Evolutionary conservation across 306 rosid species (phyloP).

Genomic region (Vicia faba): DNA sequence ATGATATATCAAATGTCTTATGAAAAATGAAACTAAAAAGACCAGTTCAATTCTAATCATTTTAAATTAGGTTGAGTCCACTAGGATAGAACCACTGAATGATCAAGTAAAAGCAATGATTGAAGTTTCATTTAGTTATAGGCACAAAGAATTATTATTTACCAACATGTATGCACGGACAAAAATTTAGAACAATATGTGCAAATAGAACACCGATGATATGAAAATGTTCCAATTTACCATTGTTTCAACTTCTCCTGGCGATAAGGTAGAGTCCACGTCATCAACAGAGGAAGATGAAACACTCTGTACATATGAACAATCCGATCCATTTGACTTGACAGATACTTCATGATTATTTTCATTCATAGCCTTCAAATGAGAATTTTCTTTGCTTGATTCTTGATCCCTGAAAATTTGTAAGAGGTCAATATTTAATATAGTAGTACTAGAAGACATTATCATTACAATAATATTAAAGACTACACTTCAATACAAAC

Average conservation of each 20-base stretch:
- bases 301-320: conserved; percentile 42
- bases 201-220: conserved; percentile 22
- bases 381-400: conserved; percentile 39
- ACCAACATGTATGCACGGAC: conserved; percentile 17
- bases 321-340: conserved; percentile 50
- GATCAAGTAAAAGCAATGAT: no score
- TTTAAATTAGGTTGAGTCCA: no score
- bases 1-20: no score
- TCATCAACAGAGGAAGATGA: conserved; percentile 50
- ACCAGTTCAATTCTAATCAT: no score
- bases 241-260: conserved; percentile 46
- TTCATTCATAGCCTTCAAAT: conserved; percentile 36
- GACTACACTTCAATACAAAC: conserved; percentile 39
- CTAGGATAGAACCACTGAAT: no score
- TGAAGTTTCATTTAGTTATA: not conserved
- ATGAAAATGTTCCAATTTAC: conserved; percentile 36
- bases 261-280: conserved; percentile 39
- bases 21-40: no score
- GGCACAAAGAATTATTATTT: conserved; percentile 14
- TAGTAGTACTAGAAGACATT: conserved; percentile 2
- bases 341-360: conserved; percentile 36
- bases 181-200: conserved; percentile 26
- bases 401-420: conserved; percentile 46
- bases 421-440: conserved; percentile 27
- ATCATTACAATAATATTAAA: conserved; percentile 19